phyloP scores from a whole-genome alignment of 768 basidiomycete genomes.

The Pilatotrama ljubarskyi region DNA sequence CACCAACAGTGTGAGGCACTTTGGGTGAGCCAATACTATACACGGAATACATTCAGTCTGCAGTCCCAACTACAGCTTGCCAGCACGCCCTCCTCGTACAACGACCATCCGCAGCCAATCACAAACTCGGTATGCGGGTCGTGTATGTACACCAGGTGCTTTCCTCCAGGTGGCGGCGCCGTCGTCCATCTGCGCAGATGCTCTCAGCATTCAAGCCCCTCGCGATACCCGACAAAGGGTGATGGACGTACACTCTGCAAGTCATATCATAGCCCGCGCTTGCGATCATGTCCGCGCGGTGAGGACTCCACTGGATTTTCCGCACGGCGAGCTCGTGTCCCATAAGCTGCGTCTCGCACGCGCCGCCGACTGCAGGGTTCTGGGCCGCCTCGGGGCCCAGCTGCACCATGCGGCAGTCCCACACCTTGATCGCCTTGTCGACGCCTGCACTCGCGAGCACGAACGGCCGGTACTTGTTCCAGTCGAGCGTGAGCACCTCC shows the following conservation, averaged over 20 bases:
- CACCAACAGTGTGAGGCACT: too few species aligned
- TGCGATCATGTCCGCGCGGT: conserved; percentile 69
- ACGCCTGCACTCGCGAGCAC: conserved; percentile 78
- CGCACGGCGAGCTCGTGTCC: conserved; percentile 92
- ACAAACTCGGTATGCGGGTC: conserved; percentile 95
- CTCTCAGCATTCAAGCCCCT: not conserved
- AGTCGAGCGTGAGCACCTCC: conserved; percentile 82
- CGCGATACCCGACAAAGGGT: not conserved
- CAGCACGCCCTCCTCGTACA: conserved; percentile 83
- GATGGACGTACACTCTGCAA: conserved; percentile 71
- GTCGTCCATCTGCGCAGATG: conserved; percentile 62
- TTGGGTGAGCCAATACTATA: conserved; percentile 5
- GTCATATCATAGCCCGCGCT: conserved; percentile 94
- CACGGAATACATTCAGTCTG: conserved; percentile 72
- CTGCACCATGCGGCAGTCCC: conserved; percentile 88
- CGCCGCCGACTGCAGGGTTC: conserved; percentile 60
- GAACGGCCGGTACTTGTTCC: conserved; percentile 90
- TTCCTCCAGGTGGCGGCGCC: conserved; percentile 48
- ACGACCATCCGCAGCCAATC: conserved; percentile 88
- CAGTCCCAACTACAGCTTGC: conserved; percentile 95
- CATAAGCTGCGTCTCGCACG: conserved; percentile 65
- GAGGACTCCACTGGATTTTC: conserved; percentile 88
- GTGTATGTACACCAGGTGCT: conserved; percentile 67
- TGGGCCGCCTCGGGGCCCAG: conserved; percentile 43
- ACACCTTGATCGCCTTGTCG: conserved; percentile 73